Evolutionary conservation across 345 rosid genomes (phyloP), one percentile per base, ranked within the genome.

Genomic region (Rhodamnia argentea): DNA sequence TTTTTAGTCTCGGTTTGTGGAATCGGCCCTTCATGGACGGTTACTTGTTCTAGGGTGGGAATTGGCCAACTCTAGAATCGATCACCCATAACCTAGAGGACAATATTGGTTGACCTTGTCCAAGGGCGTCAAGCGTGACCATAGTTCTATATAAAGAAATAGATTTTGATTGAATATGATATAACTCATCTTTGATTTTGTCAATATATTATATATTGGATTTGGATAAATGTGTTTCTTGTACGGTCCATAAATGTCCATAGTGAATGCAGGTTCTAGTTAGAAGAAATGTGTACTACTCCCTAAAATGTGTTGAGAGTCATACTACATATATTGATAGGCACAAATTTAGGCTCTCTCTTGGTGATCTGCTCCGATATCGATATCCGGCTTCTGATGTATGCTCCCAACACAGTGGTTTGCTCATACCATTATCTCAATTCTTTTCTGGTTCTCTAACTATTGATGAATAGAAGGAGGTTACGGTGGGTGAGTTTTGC

Each of bases 271-370:
- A 6, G 9, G 9, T 29, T 62, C 11, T 29, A 7, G 11, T 7
- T 29, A 62, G 22, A 62, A 62, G 42, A 29, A 62, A 29, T 15
- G 7, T 62, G 29, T 29, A 29, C 23, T 62, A 29, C 9, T n/a
- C 70, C 70, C 29, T n/a, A 6, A 59, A 59, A 7, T 59, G 32
- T n/a, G 37, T n/a, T 60, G 37, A 60, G 37, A 13, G 4, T n/a
- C 2, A 0, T n/a, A 1, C 2, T n/a, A 13, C 1, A 60, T 60
- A n/a, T 60, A n/a, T 23, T 27, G 5, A 52, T 5, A 1, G 0
- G 18, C 9, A 5, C 1, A 2, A 0, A 60, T 60, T 60, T n/a
- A 20, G 15, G 3, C 37, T 60, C 10, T 7, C 18, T 52, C 6
- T 59, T 12, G 7, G 70, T 2, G 2, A 13, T 59, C 37, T n/a